Evolutionary conservation across 345 rosid genomes (phyloP), one percentile per base, ranked within the genome.

Genomic region (Populus alba): DNA sequence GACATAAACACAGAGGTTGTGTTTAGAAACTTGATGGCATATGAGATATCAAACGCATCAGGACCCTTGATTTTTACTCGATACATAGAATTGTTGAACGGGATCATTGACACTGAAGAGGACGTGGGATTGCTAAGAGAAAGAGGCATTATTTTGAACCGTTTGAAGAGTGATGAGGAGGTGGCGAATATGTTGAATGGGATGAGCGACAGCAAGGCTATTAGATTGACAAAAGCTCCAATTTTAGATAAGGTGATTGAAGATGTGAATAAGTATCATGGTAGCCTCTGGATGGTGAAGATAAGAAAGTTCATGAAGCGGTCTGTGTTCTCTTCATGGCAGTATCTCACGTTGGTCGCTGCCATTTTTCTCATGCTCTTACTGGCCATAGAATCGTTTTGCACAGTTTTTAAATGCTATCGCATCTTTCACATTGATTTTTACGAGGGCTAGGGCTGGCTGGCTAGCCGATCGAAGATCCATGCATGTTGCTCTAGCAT

Each of bases 141-240:
- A 78, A 81, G 78, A 73, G 94, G 96, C 25, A 86, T 93, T 27
- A 74, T 92, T 5, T 17, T 86, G 86, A 93, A 88, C 83, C 81
- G 81, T 11, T 67, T 95, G 78, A 95, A 90, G 85, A 91, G 90
- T 25, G 97, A 94, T 29, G 41, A 66, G 62, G 97, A 93, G 79
- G 97, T 80, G 38, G 94, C 97, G 0, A 81, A 85, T 12, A 45
- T 95, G 76, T 91, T 96, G 92, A 95, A 93, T 74, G 98, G 95
- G 77, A 90, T 93, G 97, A 95, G 82, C 63, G 27, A n/a, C 27
- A 8, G 5, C 75, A 91, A 83, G 77, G 90, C 92, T 0, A 83
- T 91, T 29, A 84, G 88, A 78, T 63, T 92, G 27, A 93, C 96
- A 11, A 92, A 83, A 85, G 97, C 90, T n/a, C 81, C 83, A 0